These are phyloP conservation scores for Solanum verrucosum DNA, from an alignment of 257 asterid genomes.

Conservation along the genomic window DNA sequence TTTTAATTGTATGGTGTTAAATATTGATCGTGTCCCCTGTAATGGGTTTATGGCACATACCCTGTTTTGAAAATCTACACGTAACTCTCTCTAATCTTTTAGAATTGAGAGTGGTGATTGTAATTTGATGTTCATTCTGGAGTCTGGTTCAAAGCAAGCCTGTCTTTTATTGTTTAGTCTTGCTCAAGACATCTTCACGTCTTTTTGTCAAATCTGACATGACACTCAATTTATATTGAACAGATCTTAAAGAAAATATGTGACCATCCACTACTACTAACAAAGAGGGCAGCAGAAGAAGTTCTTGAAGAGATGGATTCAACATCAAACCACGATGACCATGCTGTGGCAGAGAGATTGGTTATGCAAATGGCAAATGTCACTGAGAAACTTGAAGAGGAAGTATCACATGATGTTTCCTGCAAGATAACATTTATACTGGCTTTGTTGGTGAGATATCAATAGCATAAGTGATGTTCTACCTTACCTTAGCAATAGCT, in stretches of 20 bases:
- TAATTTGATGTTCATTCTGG: background rate
- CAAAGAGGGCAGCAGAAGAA: constrained; percentile 97
- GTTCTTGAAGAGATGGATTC: constrained; percentile 96
- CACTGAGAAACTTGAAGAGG: constrained; percentile 61
- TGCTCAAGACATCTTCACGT: background rate
- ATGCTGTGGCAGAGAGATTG: constrained; percentile 67
- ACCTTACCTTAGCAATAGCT: background rate
- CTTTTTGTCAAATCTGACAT: background rate
- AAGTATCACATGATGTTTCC: constrained; percentile 56
- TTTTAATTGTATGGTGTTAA: background rate
- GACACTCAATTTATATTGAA: background rate
- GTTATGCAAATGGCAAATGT: constrained; percentile 90
- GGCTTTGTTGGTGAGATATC: constrained; percentile 56
- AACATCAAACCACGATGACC: constrained; percentile 51
- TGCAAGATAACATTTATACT: constrained; percentile 79
- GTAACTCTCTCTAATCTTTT: background rate
- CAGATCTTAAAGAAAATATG: constrained; percentile 94
- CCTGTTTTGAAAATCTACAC: background rate
- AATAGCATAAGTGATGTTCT: background rate
- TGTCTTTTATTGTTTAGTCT: background rate
- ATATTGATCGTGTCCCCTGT: background rate
- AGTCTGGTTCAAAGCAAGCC: background rate
- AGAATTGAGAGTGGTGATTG: background rate
- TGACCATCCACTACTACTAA: constrained; percentile 86
- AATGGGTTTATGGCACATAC: background rate